These are phyloP conservation scores for Lithospermum erythrorhizon DNA, from an alignment of 257 asterid genomes.

Conservation along the genomic window DNA sequence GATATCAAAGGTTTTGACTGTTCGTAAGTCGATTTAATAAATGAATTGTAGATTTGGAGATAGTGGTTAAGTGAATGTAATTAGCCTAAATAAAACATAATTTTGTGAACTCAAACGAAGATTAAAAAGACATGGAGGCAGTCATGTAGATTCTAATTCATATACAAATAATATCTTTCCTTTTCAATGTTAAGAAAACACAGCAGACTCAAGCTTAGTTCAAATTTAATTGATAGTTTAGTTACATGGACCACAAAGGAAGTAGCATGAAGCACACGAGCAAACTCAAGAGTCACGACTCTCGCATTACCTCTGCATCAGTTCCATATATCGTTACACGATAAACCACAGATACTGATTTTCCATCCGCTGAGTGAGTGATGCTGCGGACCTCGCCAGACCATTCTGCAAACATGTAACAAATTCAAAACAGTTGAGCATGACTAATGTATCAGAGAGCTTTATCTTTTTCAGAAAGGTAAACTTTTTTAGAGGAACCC, in stretches of 20 bases:
- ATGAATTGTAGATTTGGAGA: too few species aligned
- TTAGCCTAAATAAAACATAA: too few species aligned
- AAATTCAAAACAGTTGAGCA: constrained; percentile 2
- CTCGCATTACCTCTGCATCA: constrained; percentile 74
- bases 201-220: too few species aligned
- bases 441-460: constrained; percentile 5
- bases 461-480: neutral
- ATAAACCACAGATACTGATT: constrained; percentile 62
- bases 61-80: too few species aligned
- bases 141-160: too few species aligned
- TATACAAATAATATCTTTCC: too few species aligned
- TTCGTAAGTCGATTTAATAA: too few species aligned
- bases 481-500: neutral
- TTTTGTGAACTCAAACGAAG: too few species aligned
- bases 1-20: too few species aligned
- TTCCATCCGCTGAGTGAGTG: constrained; percentile 63
- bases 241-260: neutral
- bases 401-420: constrained; percentile 53
- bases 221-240: too few species aligned
- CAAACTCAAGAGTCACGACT: neutral
- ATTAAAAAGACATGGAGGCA: too few species aligned
- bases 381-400: constrained; percentile 83
- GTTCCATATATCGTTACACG: constrained; percentile 84
- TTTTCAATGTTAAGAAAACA: too few species aligned
- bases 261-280: neutral